Base-by-base conservation (phyloP, 2,329 filamentous ascomycete species). In the Thermothelomyces thermophilus region DNA sequence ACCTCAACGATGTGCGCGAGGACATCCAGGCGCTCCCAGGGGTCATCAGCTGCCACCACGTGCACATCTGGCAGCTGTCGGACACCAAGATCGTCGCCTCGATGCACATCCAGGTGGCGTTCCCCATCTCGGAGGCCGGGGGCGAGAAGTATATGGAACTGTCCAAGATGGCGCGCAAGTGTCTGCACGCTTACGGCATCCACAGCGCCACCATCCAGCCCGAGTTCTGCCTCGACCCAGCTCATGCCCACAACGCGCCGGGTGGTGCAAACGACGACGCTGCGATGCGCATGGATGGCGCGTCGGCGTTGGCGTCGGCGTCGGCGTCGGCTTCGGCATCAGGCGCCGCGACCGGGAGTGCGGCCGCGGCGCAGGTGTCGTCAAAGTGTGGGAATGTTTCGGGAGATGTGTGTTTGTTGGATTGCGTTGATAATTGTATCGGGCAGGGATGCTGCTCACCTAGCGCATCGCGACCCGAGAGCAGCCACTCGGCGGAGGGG, bases 161-260 rank as follows among this genome's bases (percentile, higher is more conserved):
- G 34, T 89, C 91, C 17, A 82, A 82, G 52, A 83, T 86, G 50
- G 87, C 94, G 16, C 80, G 90, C 41, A 84, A 84, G 62, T 98
- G 93, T 62, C 81, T 98, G 3, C 93, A 98, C 67, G 90, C 82
- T 31, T 96, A 95, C 61, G 91, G 93, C 49, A 97, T 98, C 57
- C 93, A 98, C 72, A 94, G 87, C 33, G 91, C 90, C 31, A 98
- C 93, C 11, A 97, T 98, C 60, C 93, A 98, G 68, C 93, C 93
- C 5, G 93, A 98, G 67, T 98, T 84, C 59, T 82, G 79, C 55
- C 66, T 80, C 22, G 79, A 80, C 56, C 62, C 69, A 35, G 65
- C 68, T 45, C 75, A 73, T 55, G 64, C 68, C 33, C 63, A 67
- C 37, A 60, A 28, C 17, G 39, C 10, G 13, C 22, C 14, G 20